A percentile compares a stretch with the other conserved stretches of the same genome.
Evolutionary conservation across 768 basidiomycete species (phyloP).

Genomic region (Clitopilus hobsonii): DNA sequence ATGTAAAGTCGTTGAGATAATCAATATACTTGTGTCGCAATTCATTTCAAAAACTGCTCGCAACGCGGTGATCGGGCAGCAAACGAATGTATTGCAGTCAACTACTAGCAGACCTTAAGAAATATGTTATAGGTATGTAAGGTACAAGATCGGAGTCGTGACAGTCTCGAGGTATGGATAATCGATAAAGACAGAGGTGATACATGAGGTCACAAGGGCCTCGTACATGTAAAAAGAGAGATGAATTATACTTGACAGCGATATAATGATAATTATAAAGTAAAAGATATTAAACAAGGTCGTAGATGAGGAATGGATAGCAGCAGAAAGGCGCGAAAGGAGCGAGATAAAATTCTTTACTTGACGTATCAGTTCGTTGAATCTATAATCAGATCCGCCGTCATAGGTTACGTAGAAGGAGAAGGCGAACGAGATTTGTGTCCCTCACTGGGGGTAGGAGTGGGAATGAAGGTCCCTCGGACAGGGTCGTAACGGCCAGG

Average conservation of each 20-base stretch:
- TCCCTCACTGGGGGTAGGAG: slow-evolving; percentile 14
- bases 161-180: not conserved
- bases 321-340: not conserved
- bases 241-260: not conserved
- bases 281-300: not conserved
- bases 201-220: not conserved
- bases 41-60: not conserved
- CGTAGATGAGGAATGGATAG: too few relatives aligned
- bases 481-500: slow-evolving; percentile 50
- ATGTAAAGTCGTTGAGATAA: not conserved
- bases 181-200: not conserved
- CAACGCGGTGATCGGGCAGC: not conserved
- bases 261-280: not conserved
- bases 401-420: slow-evolving; percentile 2
- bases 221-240: not conserved
- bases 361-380: not conserved
- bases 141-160: not conserved
- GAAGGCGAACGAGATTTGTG: slow-evolving; percentile 5
- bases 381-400: not conserved
- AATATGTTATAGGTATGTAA: not conserved
- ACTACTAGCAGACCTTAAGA: not conserved
- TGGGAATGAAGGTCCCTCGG: slow-evolving; percentile 38
- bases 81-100: not conserved
- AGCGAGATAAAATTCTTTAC: not conserved
- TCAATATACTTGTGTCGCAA: not conserved